Evolutionary conservation across 2,329 filamentous ascomycete genomes (phyloP).

Genomic region (Pyrenophora teres): DNA sequence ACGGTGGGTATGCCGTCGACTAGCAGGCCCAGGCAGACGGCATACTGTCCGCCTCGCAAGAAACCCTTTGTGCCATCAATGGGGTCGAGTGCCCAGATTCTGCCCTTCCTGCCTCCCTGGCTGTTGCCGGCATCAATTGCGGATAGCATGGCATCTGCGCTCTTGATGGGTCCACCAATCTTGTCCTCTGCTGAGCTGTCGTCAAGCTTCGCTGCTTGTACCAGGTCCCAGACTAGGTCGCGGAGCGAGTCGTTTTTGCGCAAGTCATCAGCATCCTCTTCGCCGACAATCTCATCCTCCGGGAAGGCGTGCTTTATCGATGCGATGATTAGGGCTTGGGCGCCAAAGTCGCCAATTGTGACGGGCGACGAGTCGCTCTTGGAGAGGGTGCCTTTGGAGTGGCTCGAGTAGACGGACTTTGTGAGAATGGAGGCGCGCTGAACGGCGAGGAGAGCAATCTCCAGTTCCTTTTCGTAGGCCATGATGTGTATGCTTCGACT

Average conservation of each 20-base stretch:
- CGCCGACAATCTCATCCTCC: slow-evolving; percentile 85
- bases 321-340: slow-evolving; percentile 92
- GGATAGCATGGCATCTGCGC: slow-evolving; percentile 66
- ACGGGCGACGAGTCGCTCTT: slow-evolving; percentile 97
- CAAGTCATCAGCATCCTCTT: slow-evolving; percentile 87
- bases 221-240: slow-evolving; percentile 82
- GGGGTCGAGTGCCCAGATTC: slow-evolving; percentile 96
- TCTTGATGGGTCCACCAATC: slow-evolving; percentile 71
- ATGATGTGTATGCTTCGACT: slow-evolving; percentile 35
- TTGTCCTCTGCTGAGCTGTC: slow-evolving; percentile 67
- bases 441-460: slow-evolving; percentile 84
- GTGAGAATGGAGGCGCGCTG: slow-evolving; percentile 79
- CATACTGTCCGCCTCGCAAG: slow-evolving; percentile 93
- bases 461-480: slow-evolving; percentile 75
- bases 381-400: slow-evolving; percentile 89
- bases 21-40: slow-evolving; percentile 89
- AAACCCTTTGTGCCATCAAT: slow-evolving; percentile 99
- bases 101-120: slow-evolving; percentile 71
- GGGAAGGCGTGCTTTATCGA: slow-evolving; percentile 91
- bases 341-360: slow-evolving; percentile 97
- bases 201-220: slow-evolving; percentile 71
- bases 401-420: slow-evolving; percentile 80
- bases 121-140: slow-evolving; percentile 66
- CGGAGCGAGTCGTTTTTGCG: slow-evolving; percentile 71
- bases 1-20: slow-evolving; percentile 93